phyloP scores from a whole-genome alignment of 176 grass and related monocot genomes.

The Puya raimondii region DNA sequence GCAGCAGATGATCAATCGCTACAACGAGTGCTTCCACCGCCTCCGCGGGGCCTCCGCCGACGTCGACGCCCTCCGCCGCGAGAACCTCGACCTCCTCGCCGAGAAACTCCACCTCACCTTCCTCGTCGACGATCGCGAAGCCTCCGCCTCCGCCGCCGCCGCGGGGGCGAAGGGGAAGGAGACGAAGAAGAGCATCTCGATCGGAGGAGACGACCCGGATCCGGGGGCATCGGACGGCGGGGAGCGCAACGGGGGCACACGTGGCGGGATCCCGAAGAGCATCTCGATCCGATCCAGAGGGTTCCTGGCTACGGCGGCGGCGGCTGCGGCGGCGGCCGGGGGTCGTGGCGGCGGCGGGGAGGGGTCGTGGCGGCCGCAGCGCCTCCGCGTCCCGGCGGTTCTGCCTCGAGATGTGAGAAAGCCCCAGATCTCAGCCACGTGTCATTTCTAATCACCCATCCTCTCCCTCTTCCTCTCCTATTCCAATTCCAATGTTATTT shows the following conservation, averaged over 20 bases:
- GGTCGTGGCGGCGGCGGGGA: neutral
- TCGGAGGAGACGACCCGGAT: slow-evolving; percentile 12
- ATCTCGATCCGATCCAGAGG: slow-evolving; percentile 48
- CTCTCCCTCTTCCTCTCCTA: neutral
- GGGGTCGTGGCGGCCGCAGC: slow-evolving; percentile 22
- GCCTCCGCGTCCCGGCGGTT: slow-evolving; percentile 32
- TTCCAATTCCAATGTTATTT: neutral
- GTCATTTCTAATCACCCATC: neutral
- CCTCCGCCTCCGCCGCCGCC: neutral
- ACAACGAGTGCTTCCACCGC: slow-evolving; percentile 50
- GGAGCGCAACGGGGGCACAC: slow-evolving; percentile 21
- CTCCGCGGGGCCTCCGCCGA: slow-evolving; percentile 36
- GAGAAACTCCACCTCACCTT: slow-evolving; percentile 45
- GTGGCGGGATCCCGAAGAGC: slow-evolving; percentile 38
- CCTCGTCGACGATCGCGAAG: slow-evolving; percentile 41
- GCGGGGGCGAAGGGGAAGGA: slow-evolving; percentile 8
- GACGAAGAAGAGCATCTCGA: slow-evolving; percentile 23
- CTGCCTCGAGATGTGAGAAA: slow-evolving; percentile 30
- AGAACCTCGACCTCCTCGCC: slow-evolving; percentile 41
- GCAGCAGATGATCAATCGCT: slow-evolving; percentile 39
- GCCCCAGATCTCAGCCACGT: slow-evolving; percentile 3
- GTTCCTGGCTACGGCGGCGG: slow-evolving; percentile 28
- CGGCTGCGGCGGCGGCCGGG: neutral
- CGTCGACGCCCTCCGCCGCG: slow-evolving; percentile 36
- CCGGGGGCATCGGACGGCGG: slow-evolving; percentile 22